phyloP scores from a whole-genome alignment of 176 grass and related monocot genomes.

The Triticum urartu region DNA sequence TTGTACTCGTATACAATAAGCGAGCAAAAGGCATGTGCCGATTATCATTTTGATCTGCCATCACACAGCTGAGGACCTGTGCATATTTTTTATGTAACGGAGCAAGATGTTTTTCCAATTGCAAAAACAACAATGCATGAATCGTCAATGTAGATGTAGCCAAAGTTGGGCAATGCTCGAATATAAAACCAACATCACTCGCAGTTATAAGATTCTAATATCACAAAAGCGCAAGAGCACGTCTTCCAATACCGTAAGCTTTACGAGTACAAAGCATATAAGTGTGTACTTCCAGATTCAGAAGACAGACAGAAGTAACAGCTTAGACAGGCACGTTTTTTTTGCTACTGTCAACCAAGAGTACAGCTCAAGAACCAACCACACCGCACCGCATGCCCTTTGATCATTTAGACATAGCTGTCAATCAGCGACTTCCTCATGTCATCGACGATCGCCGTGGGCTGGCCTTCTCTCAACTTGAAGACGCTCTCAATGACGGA shows the following conservation, averaged over 20 bases:
- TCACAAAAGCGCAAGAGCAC: no score
- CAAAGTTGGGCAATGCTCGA: not conserved
- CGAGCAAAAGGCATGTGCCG: no score
- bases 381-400: not conserved
- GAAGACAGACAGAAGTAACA: not conserved
- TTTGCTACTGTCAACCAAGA: conserved; percentile 3
- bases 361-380: conserved; percentile 9
- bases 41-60: not conserved
- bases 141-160: not conserved
- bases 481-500: conserved; percentile 93
- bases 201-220: not conserved
- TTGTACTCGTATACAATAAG: no score
- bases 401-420: conserved; percentile 66
- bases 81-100: not conserved
- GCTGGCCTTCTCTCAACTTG: conserved; percentile 84
- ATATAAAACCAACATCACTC: not conserved
- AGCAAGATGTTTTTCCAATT: not conserved
- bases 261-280: not conserved
- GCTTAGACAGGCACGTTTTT: not conserved
- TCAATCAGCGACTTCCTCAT: conserved; percentile 97
- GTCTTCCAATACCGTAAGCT: conserved; percentile 1
- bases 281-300: conserved; percentile 24
- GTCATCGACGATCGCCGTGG: conserved; percentile 67
- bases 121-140: not conserved
- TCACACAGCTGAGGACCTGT: not conserved